These are phyloP conservation scores for Debaryomyces prosopidis DNA, from an alignment of 805 yeast species.

Conservation along the genomic window DNA sequence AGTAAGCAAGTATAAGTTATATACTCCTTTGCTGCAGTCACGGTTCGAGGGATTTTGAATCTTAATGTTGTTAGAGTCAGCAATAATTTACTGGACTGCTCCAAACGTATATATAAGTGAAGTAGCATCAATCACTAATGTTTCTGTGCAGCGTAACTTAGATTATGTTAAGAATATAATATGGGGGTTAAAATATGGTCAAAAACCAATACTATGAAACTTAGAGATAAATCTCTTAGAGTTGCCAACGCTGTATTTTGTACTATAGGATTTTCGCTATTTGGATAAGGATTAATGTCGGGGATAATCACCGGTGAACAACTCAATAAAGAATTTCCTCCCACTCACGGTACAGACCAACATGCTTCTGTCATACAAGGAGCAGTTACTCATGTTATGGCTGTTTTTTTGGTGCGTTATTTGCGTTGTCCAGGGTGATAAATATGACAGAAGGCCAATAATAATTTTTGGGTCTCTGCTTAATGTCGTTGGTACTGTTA, in stretches of 20 bases:
- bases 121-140: too few species aligned
- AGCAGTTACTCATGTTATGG: conserved; percentile 70
- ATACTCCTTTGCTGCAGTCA: not conserved
- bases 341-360: conserved; percentile 20
- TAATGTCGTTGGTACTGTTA: conserved; percentile 59
- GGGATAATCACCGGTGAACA: conserved; percentile 50
- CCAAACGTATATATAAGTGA: too few species aligned
- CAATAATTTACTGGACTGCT: too few species aligned
- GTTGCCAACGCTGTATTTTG: conserved; percentile 20
- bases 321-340: conserved; percentile 39
- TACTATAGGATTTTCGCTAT: conserved; percentile 7
- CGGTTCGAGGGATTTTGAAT: not conserved
- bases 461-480: conserved; percentile 56
- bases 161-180: too few species aligned
- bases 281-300: conserved; percentile 63
- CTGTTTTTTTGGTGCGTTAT: conserved; percentile 71
- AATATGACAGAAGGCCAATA: conserved; percentile 63
- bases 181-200: conserved; percentile 23
- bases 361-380: conserved; percentile 45
- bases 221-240: conserved; percentile 51
- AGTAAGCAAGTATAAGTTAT: not conserved
- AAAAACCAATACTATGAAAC: conserved; percentile 51
- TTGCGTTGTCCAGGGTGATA: conserved; percentile 63
- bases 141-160: too few species aligned
- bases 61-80: not conserved